Conservation (phyloP, 345 rosid species). For the Camelina hispida region DNA sequence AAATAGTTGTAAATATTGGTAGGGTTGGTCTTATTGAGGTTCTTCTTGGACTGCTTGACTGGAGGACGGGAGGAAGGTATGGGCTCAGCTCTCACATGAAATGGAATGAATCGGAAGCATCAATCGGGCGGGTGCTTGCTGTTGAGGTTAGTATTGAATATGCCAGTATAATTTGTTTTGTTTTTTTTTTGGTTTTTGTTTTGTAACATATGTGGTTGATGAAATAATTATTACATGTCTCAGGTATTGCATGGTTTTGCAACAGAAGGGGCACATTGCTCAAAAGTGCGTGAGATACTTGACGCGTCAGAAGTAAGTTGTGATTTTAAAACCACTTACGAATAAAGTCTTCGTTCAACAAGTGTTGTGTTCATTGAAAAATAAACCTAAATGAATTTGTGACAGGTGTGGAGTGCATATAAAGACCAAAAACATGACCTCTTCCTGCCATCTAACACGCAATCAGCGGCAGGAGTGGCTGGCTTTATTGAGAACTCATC, state of each 20-base stretch:
- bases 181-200: neutral
- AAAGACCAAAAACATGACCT: constrained; percentile 99
- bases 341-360: neutral
- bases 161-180: neutral
- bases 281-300: constrained; percentile 80
- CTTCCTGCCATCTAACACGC: constrained; percentile 92
- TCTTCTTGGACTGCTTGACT: constrained; percentile 96
- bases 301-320: constrained; percentile 90
- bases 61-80: constrained; percentile 93
- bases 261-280: constrained; percentile 96
- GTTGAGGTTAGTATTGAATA: constrained; percentile 63
- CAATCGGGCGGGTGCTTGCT: constrained; percentile 98
- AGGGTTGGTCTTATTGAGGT: constrained; percentile 97
- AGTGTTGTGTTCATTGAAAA: neutral
- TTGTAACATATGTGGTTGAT: constrained; percentile 8
- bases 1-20: constrained; percentile 26
- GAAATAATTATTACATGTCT: neutral
- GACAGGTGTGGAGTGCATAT: constrained; percentile 93
- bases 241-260: constrained; percentile 98
- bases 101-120: constrained; percentile 99
- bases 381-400: neutral
- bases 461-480: constrained; percentile 96
- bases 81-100: constrained; percentile 93
- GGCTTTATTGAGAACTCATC: constrained; percentile 93
- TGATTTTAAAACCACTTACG: neutral